phyloP scores from a whole-genome alignment of 805 yeast genomes.

The Candida xiaguanensis region DNA sequence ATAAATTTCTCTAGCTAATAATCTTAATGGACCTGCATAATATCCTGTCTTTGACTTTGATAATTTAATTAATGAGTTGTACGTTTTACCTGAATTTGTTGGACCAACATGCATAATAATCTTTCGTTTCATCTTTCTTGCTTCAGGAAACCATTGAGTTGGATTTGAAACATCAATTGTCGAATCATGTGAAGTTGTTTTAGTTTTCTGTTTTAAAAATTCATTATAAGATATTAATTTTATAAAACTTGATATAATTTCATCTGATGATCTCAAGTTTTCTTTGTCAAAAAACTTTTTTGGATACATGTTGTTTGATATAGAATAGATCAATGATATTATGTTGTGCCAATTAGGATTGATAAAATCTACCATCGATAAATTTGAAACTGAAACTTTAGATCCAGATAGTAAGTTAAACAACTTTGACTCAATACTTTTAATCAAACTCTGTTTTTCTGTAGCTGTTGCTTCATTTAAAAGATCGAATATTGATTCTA shows the following conservation, averaged over 20 bases:
- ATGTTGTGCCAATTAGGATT: conserved; percentile 25
- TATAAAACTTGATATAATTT: conserved; percentile 20
- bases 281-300: conserved; percentile 14
- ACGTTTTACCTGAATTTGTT: conserved; percentile 94
- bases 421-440: conserved; percentile 4
- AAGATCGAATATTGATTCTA: conserved; percentile 7
- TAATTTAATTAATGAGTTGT: conserved; percentile 69
- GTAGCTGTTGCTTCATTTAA: conserved; percentile 6
- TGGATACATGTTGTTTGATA: conserved; percentile 18
- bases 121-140: conserved; percentile 74
- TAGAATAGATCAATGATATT: conserved; percentile 16
- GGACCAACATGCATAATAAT: conserved; percentile 96
- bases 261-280: conserved; percentile 15
- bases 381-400: not conserved
- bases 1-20: conserved; percentile 87
- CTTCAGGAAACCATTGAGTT: conserved; percentile 74
- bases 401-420: not conserved
- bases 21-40: conserved; percentile 90
- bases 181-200: conserved; percentile 10
- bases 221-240: conserved; percentile 22
- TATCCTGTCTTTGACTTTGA: conserved; percentile 69
- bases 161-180: conserved; percentile 32
- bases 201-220: conserved; percentile 13
- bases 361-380: conserved; percentile 16
- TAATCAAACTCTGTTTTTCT: conserved; percentile 1